These are phyloP conservation scores for Stagonosporopsis tanaceti DNA, from an alignment of 2,329 filamentous ascomycete species.

Conservation along the genomic window DNA sequence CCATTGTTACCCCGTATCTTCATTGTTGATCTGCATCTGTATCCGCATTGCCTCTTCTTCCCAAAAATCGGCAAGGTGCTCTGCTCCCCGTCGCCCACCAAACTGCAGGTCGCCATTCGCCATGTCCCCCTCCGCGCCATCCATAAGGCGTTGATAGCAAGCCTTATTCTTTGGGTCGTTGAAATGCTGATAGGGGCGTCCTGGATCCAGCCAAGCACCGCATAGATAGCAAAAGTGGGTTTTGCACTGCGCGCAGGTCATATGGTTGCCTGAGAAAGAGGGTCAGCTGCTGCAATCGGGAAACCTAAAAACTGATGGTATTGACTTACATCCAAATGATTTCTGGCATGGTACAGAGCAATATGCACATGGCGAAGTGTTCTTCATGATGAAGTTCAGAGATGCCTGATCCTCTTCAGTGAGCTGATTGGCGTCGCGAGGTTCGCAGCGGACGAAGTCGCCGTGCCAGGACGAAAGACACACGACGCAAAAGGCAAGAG, in stretches of 20 bases:
- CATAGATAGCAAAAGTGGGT: conserved; percentile 97
- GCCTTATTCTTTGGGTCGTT: conserved; percentile 69
- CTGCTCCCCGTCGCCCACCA: conserved; percentile 53
- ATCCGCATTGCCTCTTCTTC: conserved; percentile 47
- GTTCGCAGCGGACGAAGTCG: conserved; percentile 76
- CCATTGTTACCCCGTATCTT: conserved; percentile 23
- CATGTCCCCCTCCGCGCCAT: conserved; percentile 79
- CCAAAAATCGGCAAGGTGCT: conserved; percentile 52
- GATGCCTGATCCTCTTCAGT: conserved; percentile 86
- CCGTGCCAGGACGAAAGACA: conserved; percentile 90
- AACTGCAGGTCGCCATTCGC: conserved; percentile 56
- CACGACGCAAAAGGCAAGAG: conserved; percentile 81
- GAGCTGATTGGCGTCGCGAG: conserved; percentile 72
- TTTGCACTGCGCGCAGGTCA: conserved; percentile 89
- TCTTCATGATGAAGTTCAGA: conserved; percentile 79
- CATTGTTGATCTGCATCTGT: conserved; percentile 51
- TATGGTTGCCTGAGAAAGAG: conserved; percentile 71
- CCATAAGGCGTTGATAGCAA: conserved; percentile 91
- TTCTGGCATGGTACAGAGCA: conserved; percentile 88
- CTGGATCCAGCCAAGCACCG: conserved; percentile 80
- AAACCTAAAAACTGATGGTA: conserved; percentile 68
- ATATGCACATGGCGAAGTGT: conserved; percentile 89
- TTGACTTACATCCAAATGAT: conserved; percentile 74
- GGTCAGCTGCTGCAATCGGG: conserved; percentile 66
- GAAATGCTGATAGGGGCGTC: conserved; percentile 89